phyloP scores from a whole-genome alignment of 2,329 filamentous ascomycete species.

The Blastomyces emzantsi region DNA sequence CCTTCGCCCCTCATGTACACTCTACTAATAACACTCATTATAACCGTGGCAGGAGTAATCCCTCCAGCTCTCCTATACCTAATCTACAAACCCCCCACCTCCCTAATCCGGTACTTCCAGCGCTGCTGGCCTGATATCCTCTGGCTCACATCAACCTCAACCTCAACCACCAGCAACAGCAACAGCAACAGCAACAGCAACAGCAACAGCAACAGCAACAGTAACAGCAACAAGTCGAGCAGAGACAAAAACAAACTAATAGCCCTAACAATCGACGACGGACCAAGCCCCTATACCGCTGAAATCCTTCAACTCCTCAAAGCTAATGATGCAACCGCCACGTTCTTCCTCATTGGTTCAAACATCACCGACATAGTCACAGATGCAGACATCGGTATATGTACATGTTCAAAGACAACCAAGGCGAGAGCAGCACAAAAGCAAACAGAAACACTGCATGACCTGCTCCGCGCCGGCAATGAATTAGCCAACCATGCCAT shows the following conservation, averaged over 20 bases:
- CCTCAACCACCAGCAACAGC: slow-evolving; percentile 21
- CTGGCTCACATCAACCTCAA: slow-evolving; percentile 50
- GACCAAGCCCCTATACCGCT: slow-evolving; percentile 61
- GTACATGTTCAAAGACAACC: slow-evolving; percentile 37
- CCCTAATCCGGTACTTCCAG: slow-evolving; percentile 62
- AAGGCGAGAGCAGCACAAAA: too few species aligned
- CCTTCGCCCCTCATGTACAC: too few species aligned
- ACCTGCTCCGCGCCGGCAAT: slow-evolving; percentile 48
- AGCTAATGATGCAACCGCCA: slow-evolving; percentile 60
- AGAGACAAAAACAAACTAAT: slow-evolving; percentile 47
- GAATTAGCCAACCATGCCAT: slow-evolving; percentile 84
- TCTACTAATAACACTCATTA: too few species aligned
- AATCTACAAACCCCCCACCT: slow-evolving; percentile 71
- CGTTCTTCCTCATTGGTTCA: slow-evolving; percentile 80
- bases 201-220: neutral
- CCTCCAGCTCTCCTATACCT: slow-evolving; percentile 44
- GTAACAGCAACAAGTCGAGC: too few species aligned
- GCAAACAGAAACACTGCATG: neutral
- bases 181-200: neutral
- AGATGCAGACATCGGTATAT: neutral
- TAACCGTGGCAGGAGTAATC: neutral
- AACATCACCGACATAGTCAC: slow-evolving; percentile 49
- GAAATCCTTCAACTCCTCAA: slow-evolving; percentile 62
- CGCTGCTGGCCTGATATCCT: slow-evolving; percentile 68
- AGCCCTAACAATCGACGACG: slow-evolving; percentile 81